Evolutionary conservation across 345 rosid species (phyloP).

Genomic region (Nasturtium officinale): DNA sequence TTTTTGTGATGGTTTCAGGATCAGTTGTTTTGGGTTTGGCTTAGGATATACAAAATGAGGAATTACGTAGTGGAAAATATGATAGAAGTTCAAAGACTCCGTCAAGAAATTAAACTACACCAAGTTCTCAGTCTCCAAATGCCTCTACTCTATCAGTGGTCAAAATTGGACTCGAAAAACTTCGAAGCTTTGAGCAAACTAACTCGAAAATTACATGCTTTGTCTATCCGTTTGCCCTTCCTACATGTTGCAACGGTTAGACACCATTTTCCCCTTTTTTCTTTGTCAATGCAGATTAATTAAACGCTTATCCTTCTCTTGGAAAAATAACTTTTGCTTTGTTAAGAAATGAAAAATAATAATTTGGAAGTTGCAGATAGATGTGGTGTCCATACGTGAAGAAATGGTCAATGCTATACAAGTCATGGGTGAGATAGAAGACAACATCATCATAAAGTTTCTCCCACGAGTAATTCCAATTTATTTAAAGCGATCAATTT

Average conservation of each 20-base stretch:
- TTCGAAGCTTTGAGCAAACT: constrained; percentile 62
- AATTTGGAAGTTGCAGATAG: constrained; percentile 42
- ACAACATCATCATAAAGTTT: constrained; percentile 36
- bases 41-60: constrained; percentile 50
- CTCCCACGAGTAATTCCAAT: constrained; percentile 49
- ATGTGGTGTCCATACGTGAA: constrained; percentile 49
- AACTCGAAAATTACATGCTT: constrained; percentile 62
- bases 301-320: no score
- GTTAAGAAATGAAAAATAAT: neutral
- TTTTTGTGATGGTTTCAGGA: constrained; percentile 45
- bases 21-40: constrained; percentile 57
- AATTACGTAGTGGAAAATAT: constrained; percentile 46
- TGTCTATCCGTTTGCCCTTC: constrained; percentile 53
- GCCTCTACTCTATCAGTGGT: constrained; percentile 56
- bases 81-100: constrained; percentile 46
- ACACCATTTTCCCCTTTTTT: neutral
- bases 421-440: constrained; percentile 57
- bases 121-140: constrained; percentile 53
- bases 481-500: neutral
- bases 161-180: constrained; percentile 53
- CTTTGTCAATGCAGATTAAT: no score
- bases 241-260: constrained; percentile 58
- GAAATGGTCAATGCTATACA: constrained; percentile 56
- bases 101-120: constrained; percentile 50
- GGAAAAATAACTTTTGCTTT: neutral